Percentiles rank a stretch among this genome's conserved stretches.
Evolutionary conservation across 495 filamentous ascomycete species (phyloP).

Genomic region (Jackrogersella multiformis): DNA sequence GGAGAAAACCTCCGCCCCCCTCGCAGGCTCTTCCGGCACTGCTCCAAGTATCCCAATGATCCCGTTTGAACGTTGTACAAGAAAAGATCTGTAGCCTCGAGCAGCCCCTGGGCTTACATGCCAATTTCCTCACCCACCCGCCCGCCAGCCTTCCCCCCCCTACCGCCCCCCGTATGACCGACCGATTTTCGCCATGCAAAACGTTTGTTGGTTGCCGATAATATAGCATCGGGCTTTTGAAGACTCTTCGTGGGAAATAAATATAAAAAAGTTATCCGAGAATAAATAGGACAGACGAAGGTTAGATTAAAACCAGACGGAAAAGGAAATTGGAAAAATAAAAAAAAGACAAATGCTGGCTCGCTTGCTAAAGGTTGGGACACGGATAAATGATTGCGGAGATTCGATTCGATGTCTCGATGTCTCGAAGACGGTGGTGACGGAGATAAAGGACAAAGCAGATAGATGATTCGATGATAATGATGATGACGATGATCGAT

Average conservation of each 20-base stretch:
- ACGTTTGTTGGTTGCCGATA: conserved; percentile 29
- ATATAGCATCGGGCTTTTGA: conserved; percentile 22
- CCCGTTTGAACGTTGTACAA: conserved; percentile 46
- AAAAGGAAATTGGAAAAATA: conserved; percentile 19
- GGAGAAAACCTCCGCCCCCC: conserved; percentile 25
- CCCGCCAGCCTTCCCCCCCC: conserved; percentile 4
- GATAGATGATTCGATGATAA: conserved; percentile 33
- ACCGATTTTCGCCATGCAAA: conserved; percentile 47
- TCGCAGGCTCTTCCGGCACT: conserved; percentile 25
- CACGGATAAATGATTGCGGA: conserved; percentile 45
- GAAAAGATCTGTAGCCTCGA: conserved; percentile 39
- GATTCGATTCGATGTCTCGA: no score
- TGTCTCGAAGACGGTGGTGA: conserved; percentile 2
- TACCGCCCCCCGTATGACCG: conserved; percentile 34
- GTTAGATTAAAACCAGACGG: conserved; percentile 46
- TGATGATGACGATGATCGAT: conserved; percentile 29
- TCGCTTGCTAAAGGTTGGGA: conserved; percentile 50
- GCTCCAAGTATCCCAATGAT: conserved; percentile 37
- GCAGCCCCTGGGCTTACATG: conserved; percentile 32
- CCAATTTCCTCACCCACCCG: conserved; percentile 10
- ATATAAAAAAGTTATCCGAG: conserved; percentile 5
- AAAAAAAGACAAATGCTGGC: conserved; percentile 47
- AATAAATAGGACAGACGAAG: conserved; percentile 36
- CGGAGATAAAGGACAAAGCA: conserved; percentile 40
- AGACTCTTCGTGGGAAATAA: conserved; percentile 9